phyloP scores from a whole-genome alignment of 345 rosid genomes.

The Lagerstroemia speciosa region DNA sequence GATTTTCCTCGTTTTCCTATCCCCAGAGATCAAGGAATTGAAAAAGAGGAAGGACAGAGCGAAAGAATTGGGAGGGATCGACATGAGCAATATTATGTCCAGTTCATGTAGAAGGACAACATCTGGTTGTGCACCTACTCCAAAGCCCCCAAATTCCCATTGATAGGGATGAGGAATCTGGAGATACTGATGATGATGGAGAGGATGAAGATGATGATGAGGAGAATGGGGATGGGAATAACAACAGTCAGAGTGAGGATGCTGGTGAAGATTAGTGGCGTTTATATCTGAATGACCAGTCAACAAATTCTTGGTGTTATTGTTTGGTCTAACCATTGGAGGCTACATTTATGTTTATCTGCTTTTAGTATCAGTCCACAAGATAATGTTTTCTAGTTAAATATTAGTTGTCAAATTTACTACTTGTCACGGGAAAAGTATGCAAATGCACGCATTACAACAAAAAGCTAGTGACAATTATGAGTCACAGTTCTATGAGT shows the following conservation, averaged over 20 bases:
- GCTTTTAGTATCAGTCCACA: neutral
- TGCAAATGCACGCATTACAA: neutral
- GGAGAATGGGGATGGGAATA: slow-evolving; percentile 23
- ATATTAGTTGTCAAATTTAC: neutral
- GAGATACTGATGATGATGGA: slow-evolving; percentile 27
- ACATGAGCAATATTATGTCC: slow-evolving; percentile 66
- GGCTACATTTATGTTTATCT: neutral
- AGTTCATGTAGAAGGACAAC: slow-evolving; percentile 76
- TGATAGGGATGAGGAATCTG: slow-evolving; percentile 41
- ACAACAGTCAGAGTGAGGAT: slow-evolving; percentile 39
- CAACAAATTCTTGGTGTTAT: neutral
- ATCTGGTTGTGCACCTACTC: slow-evolving; percentile 53
- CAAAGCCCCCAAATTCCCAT: slow-evolving; percentile 63
- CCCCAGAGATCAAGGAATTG: slow-evolving; percentile 79
- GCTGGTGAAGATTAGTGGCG: slow-evolving; percentile 27
- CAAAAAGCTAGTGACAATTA: neutral
- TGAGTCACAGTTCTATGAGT: neutral
- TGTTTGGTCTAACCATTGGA: neutral
- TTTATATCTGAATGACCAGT: neutral
- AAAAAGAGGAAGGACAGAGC: slow-evolving; percentile 59
- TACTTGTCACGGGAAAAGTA: no score
- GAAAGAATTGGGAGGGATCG: slow-evolving; percentile 86
- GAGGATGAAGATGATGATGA: slow-evolving; percentile 27
- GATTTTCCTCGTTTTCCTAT: slow-evolving; percentile 6
- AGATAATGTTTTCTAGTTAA: neutral